Base-by-base conservation (phyloP, 768 basidiomycete genomes). In the Flagelloscypha sp. region DNA sequence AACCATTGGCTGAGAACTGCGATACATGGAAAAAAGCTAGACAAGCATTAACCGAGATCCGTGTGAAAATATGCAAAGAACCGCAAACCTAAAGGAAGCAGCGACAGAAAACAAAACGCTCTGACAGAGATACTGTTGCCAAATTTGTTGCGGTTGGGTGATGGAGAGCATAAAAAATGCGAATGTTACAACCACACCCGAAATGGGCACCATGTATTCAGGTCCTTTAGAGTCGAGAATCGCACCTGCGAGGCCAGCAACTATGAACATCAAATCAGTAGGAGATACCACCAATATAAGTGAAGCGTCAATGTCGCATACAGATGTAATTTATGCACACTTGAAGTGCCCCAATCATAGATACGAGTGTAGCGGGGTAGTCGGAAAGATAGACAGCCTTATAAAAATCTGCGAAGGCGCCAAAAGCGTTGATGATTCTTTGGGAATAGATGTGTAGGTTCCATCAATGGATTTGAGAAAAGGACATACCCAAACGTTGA, bases 1-100 rank as follows among this genome's bases (percentile, higher is more conserved):
- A 68, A 68, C 41, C 58, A 60, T 41, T 68, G 65, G 1, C 53
- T 44, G 7, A 66, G 47, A 16, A 64, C 55, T 4, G 58, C 53
- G 11, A 66, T 45, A 0, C 59, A 50, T 0, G 66, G 67, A 16
- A 63, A 48, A 50, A 66, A 68, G 11, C 59, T 53, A 25, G 60
- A 45, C 45, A 57, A 40, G n/a, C 21, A 37, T 37, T 19, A 23
- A 27, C 24, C 25, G 5, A 33, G 25, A 12, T 10, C 28, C 15
- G 15, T 18, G 29, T 17, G 27, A 8, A 35, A 43, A 41, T 12
- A 12, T 12, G 28, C 15, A 30, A 30, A 13, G 18, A 8, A 10
- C 15, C 6, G 38, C 40, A 21, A 20, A 49, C 51, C 46, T 43
- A 23, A 53, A 47, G 1, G 43, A 33, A 9, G 45, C 45, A 2